Evolutionary conservation across 768 basidiomycete genomes (phyloP), one percentile per base, ranked within the genome.

Genomic region (Mycena belliarum): DNA sequence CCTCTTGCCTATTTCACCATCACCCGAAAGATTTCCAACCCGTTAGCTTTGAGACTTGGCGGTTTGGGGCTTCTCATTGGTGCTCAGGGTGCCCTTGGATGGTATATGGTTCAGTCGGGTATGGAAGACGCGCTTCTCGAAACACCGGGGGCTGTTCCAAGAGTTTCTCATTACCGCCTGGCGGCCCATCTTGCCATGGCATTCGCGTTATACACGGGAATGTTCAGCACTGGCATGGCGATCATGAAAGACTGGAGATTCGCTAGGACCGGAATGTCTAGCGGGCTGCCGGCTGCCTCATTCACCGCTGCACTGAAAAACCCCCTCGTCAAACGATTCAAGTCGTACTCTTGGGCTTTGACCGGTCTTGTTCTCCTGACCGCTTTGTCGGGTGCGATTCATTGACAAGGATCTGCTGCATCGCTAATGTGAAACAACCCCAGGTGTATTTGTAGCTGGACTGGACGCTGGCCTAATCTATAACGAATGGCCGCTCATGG

Each of bases 61-160:
- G 87, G 83, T 2, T 81, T 98, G 61, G 89, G 88, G 0, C 68
- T 86, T 0, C 83, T 98, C 29, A 88, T 99, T 49, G 97, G 95
- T 26, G 87, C 85, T 20, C 95, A 99, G 72, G 97, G 97, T 44
- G 80, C 83, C 20, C 79, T 99, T 20, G 97, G 97, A 25, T 99
- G 97, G 97, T 98, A 98, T 78, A 99, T 99, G 97, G 97, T 99
- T 53, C 90, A 95, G 71, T 98, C 95, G 14, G 97, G 97, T 2
- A 79, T 99, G 12, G 90, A 95, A 65, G 84, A 91, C 51, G 82
- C 89, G 12, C 77, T 92, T 51, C 80, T 98, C 75, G 81, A 87
- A 7, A 87, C 82, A 9, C 90, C 91, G 4, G 89, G 88, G 16
- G 87, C 91, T 12, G 89, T 96, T 8, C 95, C 97, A 2, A 88